phyloP scores from a whole-genome alignment of 192 early-diverging fungal species.

The Coemansia aciculifera region DNA sequence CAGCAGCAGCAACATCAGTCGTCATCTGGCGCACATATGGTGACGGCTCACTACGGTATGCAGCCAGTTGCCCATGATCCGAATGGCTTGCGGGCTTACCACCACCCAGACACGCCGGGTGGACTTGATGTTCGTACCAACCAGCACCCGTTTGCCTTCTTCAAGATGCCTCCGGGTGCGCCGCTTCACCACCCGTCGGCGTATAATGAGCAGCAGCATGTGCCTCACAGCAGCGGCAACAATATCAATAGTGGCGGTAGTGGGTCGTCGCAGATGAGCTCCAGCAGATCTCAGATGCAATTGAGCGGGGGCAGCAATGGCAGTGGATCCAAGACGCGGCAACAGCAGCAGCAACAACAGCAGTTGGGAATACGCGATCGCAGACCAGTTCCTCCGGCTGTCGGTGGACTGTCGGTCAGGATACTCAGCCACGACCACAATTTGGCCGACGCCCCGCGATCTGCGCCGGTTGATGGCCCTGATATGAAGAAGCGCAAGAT shows the following conservation, averaged over 20 bases:
- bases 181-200: slow-evolving; percentile 52
- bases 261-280: slow-evolving; percentile 14
- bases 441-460: slow-evolving; percentile 31
- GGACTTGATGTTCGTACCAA: slow-evolving; percentile 32
- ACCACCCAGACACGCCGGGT: slow-evolving; percentile 56
- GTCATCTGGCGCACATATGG: slow-evolving; percentile 12
- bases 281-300: not conserved
- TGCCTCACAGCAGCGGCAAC: slow-evolving; percentile 8
- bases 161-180: slow-evolving; percentile 49
- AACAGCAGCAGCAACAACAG: not conserved
- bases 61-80: slow-evolving; percentile 18
- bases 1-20: slow-evolving; percentile 20
- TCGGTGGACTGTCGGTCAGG: slow-evolving; percentile 45
- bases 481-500: slow-evolving; percentile 41
- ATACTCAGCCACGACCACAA: slow-evolving; percentile 16
- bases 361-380: slow-evolving; percentile 20
- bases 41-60: slow-evolving; percentile 16
- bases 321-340: slow-evolving; percentile 4
- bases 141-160: slow-evolving; percentile 53
- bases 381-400: slow-evolving; percentile 38
- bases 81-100: slow-evolving; percentile 32
- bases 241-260: slow-evolving; percentile 3
- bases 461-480: slow-evolving; percentile 52
- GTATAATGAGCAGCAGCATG: slow-evolving; percentile 16
- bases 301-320: slow-evolving; percentile 8